phyloP scores from a whole-genome alignment of 2,329 filamentous ascomycete genomes.

The Tolypocladium guangdongense region DNA sequence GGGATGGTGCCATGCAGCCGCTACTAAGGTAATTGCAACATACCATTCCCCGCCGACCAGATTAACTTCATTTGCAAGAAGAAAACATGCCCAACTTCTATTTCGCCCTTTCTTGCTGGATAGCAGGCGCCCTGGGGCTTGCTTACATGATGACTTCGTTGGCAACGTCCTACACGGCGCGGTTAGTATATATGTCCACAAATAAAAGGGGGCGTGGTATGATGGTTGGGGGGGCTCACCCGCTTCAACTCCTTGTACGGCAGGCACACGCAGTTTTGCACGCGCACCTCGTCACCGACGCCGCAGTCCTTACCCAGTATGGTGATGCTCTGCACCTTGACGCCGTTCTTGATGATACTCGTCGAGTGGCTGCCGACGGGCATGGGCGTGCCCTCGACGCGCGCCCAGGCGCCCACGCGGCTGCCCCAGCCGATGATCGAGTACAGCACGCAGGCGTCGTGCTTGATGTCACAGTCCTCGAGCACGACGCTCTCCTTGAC shows the following conservation, averaged over 20 bases:
- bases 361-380: slow-evolving; percentile 81
- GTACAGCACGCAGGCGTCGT: slow-evolving; percentile 91
- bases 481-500: slow-evolving; percentile 95
- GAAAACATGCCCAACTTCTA: not conserved
- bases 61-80: not conserved
- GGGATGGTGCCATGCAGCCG: not conserved
- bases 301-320: slow-evolving; percentile 94
- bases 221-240: slow-evolving; percentile 41
- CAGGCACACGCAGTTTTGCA: slow-evolving; percentile 96
- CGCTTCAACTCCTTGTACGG: slow-evolving; percentile 97
- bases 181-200: slow-evolving; percentile 13
- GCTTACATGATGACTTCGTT: slow-evolving; percentile 85
- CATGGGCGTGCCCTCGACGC: slow-evolving; percentile 90
- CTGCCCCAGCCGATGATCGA: slow-evolving; percentile 96
- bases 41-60: not conserved
- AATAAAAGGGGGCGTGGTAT: not conserved
- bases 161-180: slow-evolving; percentile 55
- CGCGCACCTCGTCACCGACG: slow-evolving; percentile 86
- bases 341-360: slow-evolving; percentile 91
- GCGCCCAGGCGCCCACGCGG: slow-evolving; percentile 93
- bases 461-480: slow-evolving; percentile 90
- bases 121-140: not conserved
- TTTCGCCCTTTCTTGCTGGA: not conserved
- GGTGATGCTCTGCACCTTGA: slow-evolving; percentile 97
- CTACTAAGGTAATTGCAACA: not conserved